A percentile compares a stretch with the other conserved stretches of the same genome.
Evolutionary conservation across 129 eudicot species (phyloP).

Genomic region (Mikania micrantha): DNA sequence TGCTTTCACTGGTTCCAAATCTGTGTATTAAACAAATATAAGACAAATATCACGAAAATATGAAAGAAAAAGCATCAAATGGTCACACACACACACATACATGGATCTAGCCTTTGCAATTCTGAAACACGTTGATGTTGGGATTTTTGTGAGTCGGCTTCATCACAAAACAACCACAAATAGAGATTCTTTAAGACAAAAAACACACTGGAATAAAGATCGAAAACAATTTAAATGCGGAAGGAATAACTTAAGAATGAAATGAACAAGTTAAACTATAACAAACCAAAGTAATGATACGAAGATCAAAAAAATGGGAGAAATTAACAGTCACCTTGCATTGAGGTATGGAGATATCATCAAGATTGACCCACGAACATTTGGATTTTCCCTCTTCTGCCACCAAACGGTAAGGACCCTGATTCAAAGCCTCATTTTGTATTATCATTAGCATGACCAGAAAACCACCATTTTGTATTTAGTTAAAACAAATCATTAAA

Average conservation of each 20-base stretch:
- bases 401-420: constrained; percentile 95
- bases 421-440: constrained; percentile 9
- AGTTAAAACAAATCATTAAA: not conserved
- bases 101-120: constrained; percentile 97
- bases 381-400: constrained; percentile 98
- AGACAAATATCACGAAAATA: not conserved
- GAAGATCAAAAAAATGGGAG: not conserved
- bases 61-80: not conserved
- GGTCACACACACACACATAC: constrained; percentile 59
- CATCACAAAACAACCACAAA: constrained; percentile 10
- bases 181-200: not conserved
- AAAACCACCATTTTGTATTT: constrained; percentile 1
- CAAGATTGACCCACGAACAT: constrained; percentile 88
- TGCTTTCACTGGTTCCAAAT: constrained; percentile 97
- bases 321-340: constrained; percentile 54
- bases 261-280: not conserved
- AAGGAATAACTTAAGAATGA: not conserved
- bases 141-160: constrained; percentile 68
- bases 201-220: not conserved
- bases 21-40: constrained; percentile 28
- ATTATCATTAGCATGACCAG: constrained; percentile 5
- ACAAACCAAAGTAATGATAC: not conserved
- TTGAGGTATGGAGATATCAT: constrained; percentile 71
- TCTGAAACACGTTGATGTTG: constrained; percentile 96
- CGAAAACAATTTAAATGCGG: not conserved